Conservation (phyloP, 2,329 filamentous ascomycete species). For the Fusarium haematococcum region DNA sequence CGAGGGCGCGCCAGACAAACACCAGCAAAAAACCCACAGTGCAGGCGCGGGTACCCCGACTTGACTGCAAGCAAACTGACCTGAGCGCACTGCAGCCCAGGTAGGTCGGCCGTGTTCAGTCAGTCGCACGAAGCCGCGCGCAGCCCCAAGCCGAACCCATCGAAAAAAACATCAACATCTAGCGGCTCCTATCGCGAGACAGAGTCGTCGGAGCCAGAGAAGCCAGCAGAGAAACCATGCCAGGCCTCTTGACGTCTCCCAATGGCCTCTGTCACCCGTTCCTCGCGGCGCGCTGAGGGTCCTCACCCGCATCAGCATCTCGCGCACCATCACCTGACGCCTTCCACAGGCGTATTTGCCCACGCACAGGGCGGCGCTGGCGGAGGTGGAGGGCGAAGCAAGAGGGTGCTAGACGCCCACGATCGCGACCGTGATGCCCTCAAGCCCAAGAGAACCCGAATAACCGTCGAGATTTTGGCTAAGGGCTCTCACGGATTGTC, state of each 20-base stretch:
- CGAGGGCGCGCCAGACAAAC: not conserved
- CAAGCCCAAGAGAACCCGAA: conserved; percentile 62
- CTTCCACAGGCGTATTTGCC: conserved; percentile 48
- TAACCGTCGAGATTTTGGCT: conserved; percentile 65
- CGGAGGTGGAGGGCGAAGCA: conserved; percentile 52
- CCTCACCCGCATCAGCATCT: conserved; percentile 53
- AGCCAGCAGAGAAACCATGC: conserved; percentile 50
- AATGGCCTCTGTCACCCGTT: conserved; percentile 66
- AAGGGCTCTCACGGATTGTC: conserved; percentile 45
- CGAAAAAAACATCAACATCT: conserved; percentile 45
- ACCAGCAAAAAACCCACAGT: conserved; percentile 26
- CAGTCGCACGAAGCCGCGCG: conserved; percentile 39
- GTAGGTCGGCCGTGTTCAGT: conserved; percentile 27
- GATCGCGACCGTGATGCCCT: conserved; percentile 59
- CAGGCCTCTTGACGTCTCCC: conserved; percentile 50
- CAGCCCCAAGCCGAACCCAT: conserved; percentile 37
- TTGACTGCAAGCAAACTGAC: conserved; percentile 29
- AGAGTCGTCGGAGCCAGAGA: conserved; percentile 36
- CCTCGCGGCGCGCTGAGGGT: conserved; percentile 62
- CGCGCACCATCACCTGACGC: conserved; percentile 47
- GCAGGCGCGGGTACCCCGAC: conserved; percentile 18
- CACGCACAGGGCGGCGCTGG: conserved; percentile 49
- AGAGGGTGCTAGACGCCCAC: conserved; percentile 60
- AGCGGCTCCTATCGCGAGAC: conserved; percentile 43
- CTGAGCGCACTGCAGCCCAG: not conserved